These are phyloP conservation scores for Hypoxylon rickii DNA, from an alignment of 495 filamentous ascomycete genomes.

Conservation along the genomic window DNA sequence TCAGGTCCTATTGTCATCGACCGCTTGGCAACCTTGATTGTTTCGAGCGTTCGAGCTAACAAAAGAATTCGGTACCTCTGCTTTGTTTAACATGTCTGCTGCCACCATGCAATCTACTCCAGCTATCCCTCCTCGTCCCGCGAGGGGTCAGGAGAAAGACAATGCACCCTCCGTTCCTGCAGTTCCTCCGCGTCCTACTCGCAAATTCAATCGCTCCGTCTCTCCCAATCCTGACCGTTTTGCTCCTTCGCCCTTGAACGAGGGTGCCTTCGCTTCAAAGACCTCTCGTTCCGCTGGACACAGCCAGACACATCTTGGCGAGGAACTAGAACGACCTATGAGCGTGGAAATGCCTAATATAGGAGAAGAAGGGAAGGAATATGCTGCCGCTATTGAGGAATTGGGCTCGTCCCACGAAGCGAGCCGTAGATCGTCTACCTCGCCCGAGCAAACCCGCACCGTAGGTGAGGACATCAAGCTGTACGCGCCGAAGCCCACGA, in stretches of 20 bases:
- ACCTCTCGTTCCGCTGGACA: constrained; percentile 39
- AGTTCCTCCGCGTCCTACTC: constrained; percentile 75
- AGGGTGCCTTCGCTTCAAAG: constrained; percentile 47
- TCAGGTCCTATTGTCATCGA: constrained; percentile 25
- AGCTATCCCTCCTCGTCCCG: constrained; percentile 68
- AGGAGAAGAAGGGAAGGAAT: constrained; percentile 89
- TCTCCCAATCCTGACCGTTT: constrained; percentile 79
- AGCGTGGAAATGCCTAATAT: constrained; percentile 83
- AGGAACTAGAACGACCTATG: constrained; percentile 65
- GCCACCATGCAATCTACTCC: constrained; percentile 60
- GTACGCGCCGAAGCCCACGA: constrained; percentile 86
- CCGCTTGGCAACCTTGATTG: constrained; percentile 19
- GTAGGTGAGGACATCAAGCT: constrained; percentile 81
- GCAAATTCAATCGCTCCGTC: constrained; percentile 71
- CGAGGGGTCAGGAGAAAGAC: constrained; percentile 49
- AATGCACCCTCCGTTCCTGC: constrained; percentile 47
- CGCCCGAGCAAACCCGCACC: constrained; percentile 73
- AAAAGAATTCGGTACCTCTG: constrained; percentile 5
- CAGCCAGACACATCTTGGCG: constrained; percentile 47
- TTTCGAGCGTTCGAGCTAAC: constrained; percentile 35
- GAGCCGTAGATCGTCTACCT: constrained; percentile 40
- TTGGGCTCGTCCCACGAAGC: constrained; percentile 38
- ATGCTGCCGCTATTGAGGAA: constrained; percentile 64
- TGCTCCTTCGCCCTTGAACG: constrained; percentile 85
- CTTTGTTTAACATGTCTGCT: constrained; percentile 43